Evolutionary conservation across 495 filamentous ascomycete genomes (phyloP), one percentile per base, ranked within the genome.

Genomic region (Xylaria curta): DNA sequence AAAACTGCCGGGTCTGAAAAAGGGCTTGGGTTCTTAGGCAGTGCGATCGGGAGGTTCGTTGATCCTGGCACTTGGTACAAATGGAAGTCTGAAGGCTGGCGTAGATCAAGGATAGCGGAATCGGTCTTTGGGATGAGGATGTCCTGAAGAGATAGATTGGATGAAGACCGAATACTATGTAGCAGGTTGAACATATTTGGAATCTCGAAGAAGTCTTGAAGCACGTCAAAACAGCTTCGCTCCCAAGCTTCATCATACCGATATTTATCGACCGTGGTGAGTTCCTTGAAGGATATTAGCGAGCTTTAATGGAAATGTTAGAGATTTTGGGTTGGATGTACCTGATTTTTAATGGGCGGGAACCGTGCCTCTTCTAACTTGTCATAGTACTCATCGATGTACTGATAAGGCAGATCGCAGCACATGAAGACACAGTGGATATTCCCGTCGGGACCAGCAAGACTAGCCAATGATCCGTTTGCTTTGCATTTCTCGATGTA

Each of bases 361-460:
- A 91, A 90, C 68, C 86, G 76, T 13, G 81, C 80, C 0, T 79
- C 66, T 10, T 79, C 82, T 17, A 90, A 76, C 72, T 88, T 89
- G 54, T 86, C 75, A 69, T 89, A 90, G 70, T 91, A 91, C 73
- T 86, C 84, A 26, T 81, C 79, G 49, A 91, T 83, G 66, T 91
- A 90, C 76, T 91, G 88, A 69, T 91, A 90, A 13, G 89, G 89
- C 28, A 91, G 77, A 73, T 91, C 89, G 46, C 87, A 88, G 78
- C 87, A 89, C 15, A 88, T 76, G 38, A 76, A 91, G 0, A 47
- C 44, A 15, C 44, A 47, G 44, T 47, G 44, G 4, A 47, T 47
- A 4, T 19, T 47, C 4, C 44, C 44, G 5, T 47, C 44, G 15
- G 44, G 44, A n/a, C 44, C 44, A 47, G 44, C 44, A 17, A 47